Evolutionary conservation across 495 filamentous ascomycete species (phyloP).

Genomic region (Aspergillus hancockii): DNA sequence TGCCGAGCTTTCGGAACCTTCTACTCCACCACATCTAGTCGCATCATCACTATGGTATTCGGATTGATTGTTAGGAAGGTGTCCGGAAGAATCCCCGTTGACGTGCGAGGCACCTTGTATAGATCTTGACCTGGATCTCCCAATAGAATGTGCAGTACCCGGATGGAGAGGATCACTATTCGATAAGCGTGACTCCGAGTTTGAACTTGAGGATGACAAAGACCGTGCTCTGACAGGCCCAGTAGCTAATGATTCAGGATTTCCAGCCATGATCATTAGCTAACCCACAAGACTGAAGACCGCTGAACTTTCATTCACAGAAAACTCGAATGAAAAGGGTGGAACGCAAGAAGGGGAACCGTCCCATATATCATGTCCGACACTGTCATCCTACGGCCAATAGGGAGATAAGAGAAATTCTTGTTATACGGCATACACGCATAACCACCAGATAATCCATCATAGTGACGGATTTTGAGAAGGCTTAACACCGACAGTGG

Average conservation of each 20-base stretch:
- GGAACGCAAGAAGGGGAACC: neutral
- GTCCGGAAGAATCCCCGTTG: constrained; percentile 32
- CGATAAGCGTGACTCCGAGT: constrained; percentile 13
- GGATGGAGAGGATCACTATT: constrained; percentile 6
- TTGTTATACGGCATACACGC: neutral
- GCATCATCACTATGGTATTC: constrained; percentile 35
- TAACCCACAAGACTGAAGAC: neutral
- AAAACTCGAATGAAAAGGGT: neutral
- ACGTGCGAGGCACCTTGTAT: constrained; percentile 14
- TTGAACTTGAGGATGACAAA: constrained; percentile 16
- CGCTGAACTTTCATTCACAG: neutral
- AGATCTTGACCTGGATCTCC: constrained; percentile 21
- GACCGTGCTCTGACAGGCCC: constrained; percentile 54
- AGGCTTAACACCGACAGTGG: constrained; percentile 12
- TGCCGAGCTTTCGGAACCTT: constrained; percentile 12
- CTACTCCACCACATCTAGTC: neutral
- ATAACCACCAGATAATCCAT: neutral
- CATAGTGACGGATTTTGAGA: neutral
- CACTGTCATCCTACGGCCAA: neutral
- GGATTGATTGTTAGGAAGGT: constrained; percentile 39
- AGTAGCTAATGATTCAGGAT: constrained; percentile 29
- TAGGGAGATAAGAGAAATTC: neutral
- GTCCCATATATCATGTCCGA: neutral
- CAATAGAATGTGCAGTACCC: constrained; percentile 7
- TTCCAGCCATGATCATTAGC: neutral